Evolutionary conservation across 2,329 filamentous ascomycete genomes (phyloP), one percentile per base, ranked within the genome.

Genomic region (Westerdykella ornata): DNA sequence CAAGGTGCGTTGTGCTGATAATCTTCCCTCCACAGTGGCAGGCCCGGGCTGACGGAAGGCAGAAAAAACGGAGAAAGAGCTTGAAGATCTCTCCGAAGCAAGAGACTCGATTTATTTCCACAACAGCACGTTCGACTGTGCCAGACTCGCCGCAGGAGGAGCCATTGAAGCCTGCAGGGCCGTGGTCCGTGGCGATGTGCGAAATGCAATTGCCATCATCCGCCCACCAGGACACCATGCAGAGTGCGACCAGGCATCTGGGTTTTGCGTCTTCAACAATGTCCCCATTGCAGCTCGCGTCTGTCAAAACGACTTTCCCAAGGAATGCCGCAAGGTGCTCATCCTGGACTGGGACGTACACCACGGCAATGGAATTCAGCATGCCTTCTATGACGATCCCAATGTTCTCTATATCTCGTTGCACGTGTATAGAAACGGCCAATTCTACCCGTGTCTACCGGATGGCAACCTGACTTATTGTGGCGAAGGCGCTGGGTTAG

Each of bases 181-280:
- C n/a, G 88, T 98, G 4, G 83, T 92, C 17, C 75, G 77, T 2
- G 84, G 86, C 3, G 77, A 80, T 43, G 85, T 96, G 39, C 95
- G 94, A 65, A 98, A 98, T 58, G 88, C 87, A 0, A 92, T 98
- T 62, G 92, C 92, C 1, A 84, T 98, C 29, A 95, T 98, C 55
- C 80, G 92, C 12, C 92, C 92, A 2, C 92, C 92, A 0, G 92
- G 92, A 0, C 92, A 98, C 58, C 92, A 98, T 65, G 92, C 92
- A 1, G 92, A 98, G 62, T 82, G 80, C 43, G 77, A 92, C 55
- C 74, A 81, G 28, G 79, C 90, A 1, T 92, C 95, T 76, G 92
- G 92, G 0, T 98, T 98, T 60, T 98, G 92, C 63, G 78, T 97
- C 44, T 97, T 97, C 71, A 96, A 98, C 70, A 98, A 98, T 58